phyloP scores from a whole-genome alignment of 441 rosid genomes.

The Erodium moschatum region DNA sequence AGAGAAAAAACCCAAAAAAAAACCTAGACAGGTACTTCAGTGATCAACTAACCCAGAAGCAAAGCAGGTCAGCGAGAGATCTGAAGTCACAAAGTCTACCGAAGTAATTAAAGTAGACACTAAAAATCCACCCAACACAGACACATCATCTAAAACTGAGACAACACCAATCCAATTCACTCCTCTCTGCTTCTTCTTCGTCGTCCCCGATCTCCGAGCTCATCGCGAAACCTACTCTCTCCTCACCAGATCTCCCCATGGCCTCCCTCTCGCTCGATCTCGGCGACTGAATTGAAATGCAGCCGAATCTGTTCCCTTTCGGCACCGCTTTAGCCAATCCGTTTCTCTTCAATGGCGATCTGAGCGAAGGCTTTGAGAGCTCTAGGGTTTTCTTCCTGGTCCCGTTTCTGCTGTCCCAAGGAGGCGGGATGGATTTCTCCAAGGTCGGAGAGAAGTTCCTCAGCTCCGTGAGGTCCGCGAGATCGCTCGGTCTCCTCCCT shows the following conservation, averaged over 20 bases:
- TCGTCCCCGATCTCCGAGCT: constrained; percentile 4
- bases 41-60: background rate
- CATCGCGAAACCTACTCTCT: background rate
- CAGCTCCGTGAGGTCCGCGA: constrained; percentile 83
- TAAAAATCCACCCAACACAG: background rate
- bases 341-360: constrained; percentile 59
- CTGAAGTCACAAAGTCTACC: constrained; percentile 2
- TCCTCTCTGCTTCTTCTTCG: background rate
- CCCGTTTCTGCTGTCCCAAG: constrained; percentile 45
- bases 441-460: too few relatives aligned
- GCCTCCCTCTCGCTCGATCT: constrained; percentile 24
- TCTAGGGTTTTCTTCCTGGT: constrained; percentile 70
- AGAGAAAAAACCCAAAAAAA: background rate
- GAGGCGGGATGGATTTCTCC: constrained; percentile 84
- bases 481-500: constrained; percentile 77
- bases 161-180: background rate
- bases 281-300: constrained; percentile 50
- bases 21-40: background rate
- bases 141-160: background rate
- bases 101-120: constrained; percentile 1
- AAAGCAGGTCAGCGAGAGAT: constrained; percentile 5
- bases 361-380: constrained; percentile 63
- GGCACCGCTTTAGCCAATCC: constrained; percentile 53
- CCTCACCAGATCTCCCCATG: constrained; percentile 14
- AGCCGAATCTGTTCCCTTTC: constrained; percentile 70